Percentiles rank a stretch among this genome's conserved stretches.
Evolutionary conservation across 495 filamentous ascomycete species (phyloP).

Genomic region (Halenospora varia): DNA sequence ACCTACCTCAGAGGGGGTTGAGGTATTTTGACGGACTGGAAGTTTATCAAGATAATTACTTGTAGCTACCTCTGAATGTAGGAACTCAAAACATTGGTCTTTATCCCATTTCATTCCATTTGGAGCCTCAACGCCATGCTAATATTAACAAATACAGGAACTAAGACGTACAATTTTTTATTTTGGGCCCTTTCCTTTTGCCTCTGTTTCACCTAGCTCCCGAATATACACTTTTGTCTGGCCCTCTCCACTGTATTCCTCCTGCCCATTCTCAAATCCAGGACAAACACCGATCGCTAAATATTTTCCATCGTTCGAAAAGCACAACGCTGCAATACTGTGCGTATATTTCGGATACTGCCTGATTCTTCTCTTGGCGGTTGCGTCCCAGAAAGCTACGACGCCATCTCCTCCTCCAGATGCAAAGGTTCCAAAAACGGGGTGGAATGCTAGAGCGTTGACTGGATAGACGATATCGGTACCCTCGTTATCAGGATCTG

Average conservation of each 20-base stretch:
- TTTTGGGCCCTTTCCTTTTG: slow-evolving; percentile 75
- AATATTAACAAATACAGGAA: background rate
- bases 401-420: slow-evolving; percentile 91
- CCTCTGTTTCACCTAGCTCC: slow-evolving; percentile 81
- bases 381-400: slow-evolving; percentile 93
- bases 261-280: slow-evolving; percentile 88
- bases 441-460: slow-evolving; percentile 91
- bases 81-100: too few relatives aligned
- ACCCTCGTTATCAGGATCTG: slow-evolving; percentile 41
- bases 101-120: too few relatives aligned
- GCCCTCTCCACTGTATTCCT: slow-evolving; percentile 66
- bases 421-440: slow-evolving; percentile 85
- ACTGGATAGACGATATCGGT: slow-evolving; percentile 92
- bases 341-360: slow-evolving; percentile 82
- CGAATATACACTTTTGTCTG: slow-evolving; percentile 73
- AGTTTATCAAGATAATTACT: too few relatives aligned
- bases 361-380: slow-evolving; percentile 82
- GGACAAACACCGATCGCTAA: slow-evolving; percentile 82
- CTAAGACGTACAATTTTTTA: slow-evolving; percentile 12
- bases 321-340: slow-evolving; percentile 72
- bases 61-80: too few relatives aligned
- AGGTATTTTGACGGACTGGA: too few relatives aligned
- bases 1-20: too few relatives aligned
- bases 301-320: slow-evolving; percentile 75
- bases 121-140: slow-evolving; percentile 18